These are phyloP conservation scores for Neocucurbitaria cava DNA, from an alignment of 2,329 filamentous ascomycete genomes.

Conservation along the genomic window DNA sequence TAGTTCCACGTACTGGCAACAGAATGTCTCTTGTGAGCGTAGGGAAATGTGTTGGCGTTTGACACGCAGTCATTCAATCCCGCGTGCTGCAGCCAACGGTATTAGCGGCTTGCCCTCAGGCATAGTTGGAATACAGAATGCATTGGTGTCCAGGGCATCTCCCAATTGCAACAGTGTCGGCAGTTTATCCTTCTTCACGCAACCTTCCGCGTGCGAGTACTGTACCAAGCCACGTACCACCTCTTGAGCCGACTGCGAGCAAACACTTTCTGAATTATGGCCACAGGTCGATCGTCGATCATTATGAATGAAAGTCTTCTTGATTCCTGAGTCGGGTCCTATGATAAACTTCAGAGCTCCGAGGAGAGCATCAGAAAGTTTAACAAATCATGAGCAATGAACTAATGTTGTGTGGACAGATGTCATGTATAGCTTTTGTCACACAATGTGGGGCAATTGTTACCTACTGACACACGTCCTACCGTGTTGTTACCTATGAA, in stretches of 20 bases:
- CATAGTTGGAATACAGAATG: neutral
- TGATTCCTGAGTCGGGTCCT: too few relatives aligned
- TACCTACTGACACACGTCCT: too few relatives aligned
- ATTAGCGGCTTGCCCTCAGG: neutral
- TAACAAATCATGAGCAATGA: too few relatives aligned
- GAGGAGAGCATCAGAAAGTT: too few relatives aligned
- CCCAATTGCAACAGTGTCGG: neutral
- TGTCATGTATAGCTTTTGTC: too few relatives aligned
- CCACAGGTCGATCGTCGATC: neutral
- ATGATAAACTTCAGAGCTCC: too few relatives aligned
- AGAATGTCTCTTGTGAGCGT: neutral
- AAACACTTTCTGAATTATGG: slow-evolving; percentile 1
- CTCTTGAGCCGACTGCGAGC: slow-evolving; percentile 1
- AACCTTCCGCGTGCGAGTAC: neutral
- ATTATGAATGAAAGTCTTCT: neutral
- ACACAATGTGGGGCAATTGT: neutral
- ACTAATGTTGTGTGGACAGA: too few relatives aligned
- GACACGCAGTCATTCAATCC: neutral
- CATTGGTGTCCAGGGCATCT: neutral
- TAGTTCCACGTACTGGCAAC: neutral
- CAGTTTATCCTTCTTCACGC: slow-evolving; percentile 2
- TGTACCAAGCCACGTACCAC: neutral
- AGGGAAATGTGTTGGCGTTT: neutral
- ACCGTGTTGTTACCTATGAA: too few relatives aligned
- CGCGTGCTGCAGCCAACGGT: neutral